A percentile compares a stretch with the other conserved stretches of the same genome.
Evolutionary conservation across 306 rosid species (phyloP).

Genomic region (Heteromeles arbutifolia): DNA sequence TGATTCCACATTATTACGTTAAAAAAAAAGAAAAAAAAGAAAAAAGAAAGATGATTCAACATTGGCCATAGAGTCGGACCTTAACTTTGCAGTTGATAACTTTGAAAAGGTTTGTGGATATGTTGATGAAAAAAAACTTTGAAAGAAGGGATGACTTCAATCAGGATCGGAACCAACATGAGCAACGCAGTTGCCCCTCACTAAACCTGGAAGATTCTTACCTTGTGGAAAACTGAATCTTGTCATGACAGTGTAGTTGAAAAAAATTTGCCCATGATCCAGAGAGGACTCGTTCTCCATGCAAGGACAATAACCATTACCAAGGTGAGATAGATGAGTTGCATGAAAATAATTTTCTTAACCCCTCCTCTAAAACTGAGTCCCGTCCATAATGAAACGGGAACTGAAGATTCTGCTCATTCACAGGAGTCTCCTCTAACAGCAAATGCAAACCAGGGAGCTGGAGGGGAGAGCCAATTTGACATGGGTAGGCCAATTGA

Average conservation of each 20-base stretch:
- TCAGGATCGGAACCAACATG: not conserved
- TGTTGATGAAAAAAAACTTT: not conserved
- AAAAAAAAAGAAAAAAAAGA: too few relatives aligned
- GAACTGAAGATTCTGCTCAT: conserved; percentile 10
- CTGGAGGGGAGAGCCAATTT: not conserved
- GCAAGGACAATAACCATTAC: not conserved
- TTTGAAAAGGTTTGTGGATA: not conserved
- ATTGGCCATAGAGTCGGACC: not conserved
- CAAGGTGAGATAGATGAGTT: conserved; percentile 18
- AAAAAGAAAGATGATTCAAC: not conserved
- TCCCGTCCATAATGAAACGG: not conserved
- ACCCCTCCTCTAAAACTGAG: not conserved
- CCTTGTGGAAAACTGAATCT: not conserved
- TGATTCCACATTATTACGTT: too few relatives aligned
- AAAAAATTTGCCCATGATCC: not conserved
- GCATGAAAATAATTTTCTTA: not conserved
- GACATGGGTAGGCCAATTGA: not conserved
- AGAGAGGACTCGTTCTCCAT: not conserved
- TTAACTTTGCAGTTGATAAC: not conserved
- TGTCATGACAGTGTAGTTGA: not conserved
- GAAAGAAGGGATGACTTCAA: not conserved
- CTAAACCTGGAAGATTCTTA: not conserved
- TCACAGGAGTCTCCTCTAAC: not conserved
- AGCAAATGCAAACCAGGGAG: not conserved
- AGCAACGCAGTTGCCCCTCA: not conserved